Percentiles rank a stretch among this genome's conserved stretches.
These are phyloP conservation scores for Penicillium cosmopolitanum DNA, from an alignment of 495 filamentous ascomycete species.

Conservation along the genomic window DNA sequence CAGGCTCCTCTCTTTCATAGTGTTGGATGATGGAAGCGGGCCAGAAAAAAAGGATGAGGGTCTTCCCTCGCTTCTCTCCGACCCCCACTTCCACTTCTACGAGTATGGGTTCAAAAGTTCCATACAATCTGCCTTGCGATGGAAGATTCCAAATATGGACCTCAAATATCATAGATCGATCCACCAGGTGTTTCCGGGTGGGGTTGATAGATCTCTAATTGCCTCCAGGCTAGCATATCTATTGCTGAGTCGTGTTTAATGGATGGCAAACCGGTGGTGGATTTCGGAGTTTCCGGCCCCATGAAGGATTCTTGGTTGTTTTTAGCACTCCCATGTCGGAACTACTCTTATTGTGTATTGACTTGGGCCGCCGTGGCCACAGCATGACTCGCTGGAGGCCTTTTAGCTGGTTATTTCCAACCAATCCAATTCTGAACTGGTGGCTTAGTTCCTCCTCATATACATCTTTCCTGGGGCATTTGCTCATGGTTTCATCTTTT, in stretches of 20 bases:
- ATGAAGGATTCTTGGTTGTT: neutral
- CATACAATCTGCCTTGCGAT: too few relatives aligned
- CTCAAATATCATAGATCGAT: neutral
- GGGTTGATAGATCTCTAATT: neutral
- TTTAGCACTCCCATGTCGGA: neutral
- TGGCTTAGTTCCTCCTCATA: neutral
- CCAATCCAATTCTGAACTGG: neutral
- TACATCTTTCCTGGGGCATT: neutral
- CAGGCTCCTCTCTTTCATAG: neutral
- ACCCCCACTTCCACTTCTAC: too few relatives aligned
- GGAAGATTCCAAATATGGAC: too few relatives aligned
- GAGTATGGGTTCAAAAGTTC: too few relatives aligned
- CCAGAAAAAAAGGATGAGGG: neutral
- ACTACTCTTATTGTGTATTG: neutral
- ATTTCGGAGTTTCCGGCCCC: slow-evolving; percentile 2
- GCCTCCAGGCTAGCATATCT: neutral
- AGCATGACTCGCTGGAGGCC: neutral
- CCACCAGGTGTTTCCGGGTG: neutral
- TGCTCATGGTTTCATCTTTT: too few relatives aligned
- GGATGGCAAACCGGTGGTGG: neutral
- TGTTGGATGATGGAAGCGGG: neutral
- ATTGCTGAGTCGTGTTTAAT: neutral
- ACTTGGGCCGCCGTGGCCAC: neutral
- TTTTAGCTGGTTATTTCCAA: neutral
- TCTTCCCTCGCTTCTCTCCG: too few relatives aligned